Evolutionary conservation across 805 yeast species (phyloP).

Genomic region (Barnettozyma botsteinii): DNA sequence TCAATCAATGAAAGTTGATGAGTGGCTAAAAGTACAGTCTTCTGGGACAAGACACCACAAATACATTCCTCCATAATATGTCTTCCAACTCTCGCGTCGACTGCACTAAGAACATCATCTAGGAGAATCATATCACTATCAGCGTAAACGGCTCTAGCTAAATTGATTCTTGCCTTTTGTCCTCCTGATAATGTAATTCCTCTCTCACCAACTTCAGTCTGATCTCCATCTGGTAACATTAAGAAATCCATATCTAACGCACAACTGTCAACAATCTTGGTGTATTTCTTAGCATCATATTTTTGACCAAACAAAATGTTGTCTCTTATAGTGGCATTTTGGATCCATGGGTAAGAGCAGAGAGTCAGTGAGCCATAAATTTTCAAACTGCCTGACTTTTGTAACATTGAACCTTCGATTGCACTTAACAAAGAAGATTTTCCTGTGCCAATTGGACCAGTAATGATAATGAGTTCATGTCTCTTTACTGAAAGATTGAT

Average conservation of each 20-base stretch:
- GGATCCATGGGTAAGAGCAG: conserved; percentile 78
- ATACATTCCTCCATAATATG: conserved; percentile 70
- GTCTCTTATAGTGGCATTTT: conserved; percentile 70
- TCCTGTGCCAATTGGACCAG: conserved; percentile 82
- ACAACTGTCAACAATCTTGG: conserved; percentile 55
- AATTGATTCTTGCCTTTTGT: conserved; percentile 74
- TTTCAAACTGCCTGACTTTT: conserved; percentile 43
- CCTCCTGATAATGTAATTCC: conserved; percentile 89
- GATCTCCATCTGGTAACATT: conserved; percentile 67
- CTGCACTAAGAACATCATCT: conserved; percentile 81
- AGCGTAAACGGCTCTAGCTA: conserved; percentile 77
- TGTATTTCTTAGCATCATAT: conserved; percentile 45
- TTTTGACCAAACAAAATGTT: conserved; percentile 66
- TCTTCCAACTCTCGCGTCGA: conserved; percentile 81
- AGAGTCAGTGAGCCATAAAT: conserved; percentile 47
- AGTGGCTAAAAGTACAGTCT: conserved; percentile 75
- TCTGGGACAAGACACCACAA: conserved; percentile 45
- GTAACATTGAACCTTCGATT: conserved; percentile 64
- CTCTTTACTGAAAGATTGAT: conserved; percentile 48
- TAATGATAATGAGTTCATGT: conserved; percentile 68
- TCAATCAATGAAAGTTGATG: conserved; percentile 73
- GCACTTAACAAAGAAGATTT: conserved; percentile 70
- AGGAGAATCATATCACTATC: conserved; percentile 59
- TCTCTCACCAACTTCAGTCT: conserved; percentile 77
- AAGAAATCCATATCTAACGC: conserved; percentile 61